phyloP scores from a whole-genome alignment of 257 asterid genomes.

The Nicotiana otophora region DNA sequence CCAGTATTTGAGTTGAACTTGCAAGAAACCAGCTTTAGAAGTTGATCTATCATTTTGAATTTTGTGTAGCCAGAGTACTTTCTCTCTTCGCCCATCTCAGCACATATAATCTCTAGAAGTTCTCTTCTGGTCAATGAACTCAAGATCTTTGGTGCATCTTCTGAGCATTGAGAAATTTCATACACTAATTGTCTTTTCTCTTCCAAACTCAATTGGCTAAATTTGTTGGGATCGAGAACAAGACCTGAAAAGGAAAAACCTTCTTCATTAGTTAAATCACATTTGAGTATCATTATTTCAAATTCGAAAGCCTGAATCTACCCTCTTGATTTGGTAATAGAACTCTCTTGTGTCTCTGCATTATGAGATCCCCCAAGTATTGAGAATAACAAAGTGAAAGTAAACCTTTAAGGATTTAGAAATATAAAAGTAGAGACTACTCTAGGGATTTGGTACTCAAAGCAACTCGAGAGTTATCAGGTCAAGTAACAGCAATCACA shows the following conservation, averaged over 20 bases:
- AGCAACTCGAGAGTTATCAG: background rate
- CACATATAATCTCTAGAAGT: conserved; percentile 58
- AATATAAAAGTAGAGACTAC: background rate
- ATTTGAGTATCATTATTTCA: background rate
- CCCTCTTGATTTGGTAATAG: conserved; percentile 3
- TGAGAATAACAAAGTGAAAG: background rate
- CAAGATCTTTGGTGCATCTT: conserved; percentile 50
- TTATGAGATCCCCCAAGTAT: background rate
- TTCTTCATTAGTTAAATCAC: background rate
- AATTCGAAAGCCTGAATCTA: background rate
- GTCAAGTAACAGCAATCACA: background rate
- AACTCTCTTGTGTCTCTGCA: background rate
- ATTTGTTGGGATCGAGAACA: conserved; percentile 41
- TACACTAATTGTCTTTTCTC: conserved; percentile 59
- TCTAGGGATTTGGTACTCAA: background rate
- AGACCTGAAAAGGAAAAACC: conserved; percentile 32
- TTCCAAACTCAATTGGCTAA: conserved; percentile 60
- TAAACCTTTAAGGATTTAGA: background rate
- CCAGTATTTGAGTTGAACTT: conserved; percentile 35
- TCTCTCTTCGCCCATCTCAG: conserved; percentile 70
- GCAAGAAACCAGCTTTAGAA: conserved; percentile 43
- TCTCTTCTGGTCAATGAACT: conserved; percentile 64
- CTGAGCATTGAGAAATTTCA: conserved; percentile 58
- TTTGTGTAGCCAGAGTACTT: conserved; percentile 63
- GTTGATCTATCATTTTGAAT: conserved; percentile 55